phyloP scores from a whole-genome alignment of 148 eudicot genomes.

The Persicaria maculosa region DNA sequence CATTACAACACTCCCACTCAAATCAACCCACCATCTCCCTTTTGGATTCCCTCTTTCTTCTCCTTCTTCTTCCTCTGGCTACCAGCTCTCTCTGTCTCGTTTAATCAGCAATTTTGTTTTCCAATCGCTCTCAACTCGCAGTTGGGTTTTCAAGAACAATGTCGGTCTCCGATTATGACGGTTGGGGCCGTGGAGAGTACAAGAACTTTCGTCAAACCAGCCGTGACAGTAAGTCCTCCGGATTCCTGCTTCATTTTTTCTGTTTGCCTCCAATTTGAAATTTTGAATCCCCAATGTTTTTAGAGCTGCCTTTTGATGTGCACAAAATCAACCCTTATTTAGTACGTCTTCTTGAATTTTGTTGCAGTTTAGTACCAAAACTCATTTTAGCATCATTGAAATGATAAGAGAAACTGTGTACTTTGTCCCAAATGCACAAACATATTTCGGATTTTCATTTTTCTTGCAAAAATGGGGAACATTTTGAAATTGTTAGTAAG shows the following conservation, averaged over 20 bases:
- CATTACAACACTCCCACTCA: slow-evolving; percentile 16
- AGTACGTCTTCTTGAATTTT: not conserved
- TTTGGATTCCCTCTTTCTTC: slow-evolving; percentile 22
- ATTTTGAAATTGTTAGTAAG: too few relatives aligned
- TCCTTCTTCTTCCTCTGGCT: not conserved
- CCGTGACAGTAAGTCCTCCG: slow-evolving; percentile 58
- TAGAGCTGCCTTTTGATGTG: not conserved
- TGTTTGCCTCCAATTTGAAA: not conserved
- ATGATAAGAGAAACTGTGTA: too few relatives aligned
- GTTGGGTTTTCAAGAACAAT: slow-evolving; percentile 18
- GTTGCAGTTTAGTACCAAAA: not conserved
- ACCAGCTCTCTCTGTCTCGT: not conserved
- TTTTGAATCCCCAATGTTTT: too few relatives aligned
- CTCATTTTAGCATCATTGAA: not conserved
- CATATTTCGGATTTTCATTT: too few relatives aligned
- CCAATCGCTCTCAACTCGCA: not conserved
- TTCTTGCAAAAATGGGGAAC: too few relatives aligned
- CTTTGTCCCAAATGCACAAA: too few relatives aligned
- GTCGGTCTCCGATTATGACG: slow-evolving; percentile 78
- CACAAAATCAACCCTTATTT: not conserved
- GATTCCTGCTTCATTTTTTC: not conserved
- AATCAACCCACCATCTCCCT: slow-evolving; percentile 25
- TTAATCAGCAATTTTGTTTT: slow-evolving; percentile 5
- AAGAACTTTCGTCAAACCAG: slow-evolving; percentile 67
- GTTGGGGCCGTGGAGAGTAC: slow-evolving; percentile 39